Base-by-base conservation (phyloP, 768 basidiomycete species). In the Mycena crocata region DNA sequence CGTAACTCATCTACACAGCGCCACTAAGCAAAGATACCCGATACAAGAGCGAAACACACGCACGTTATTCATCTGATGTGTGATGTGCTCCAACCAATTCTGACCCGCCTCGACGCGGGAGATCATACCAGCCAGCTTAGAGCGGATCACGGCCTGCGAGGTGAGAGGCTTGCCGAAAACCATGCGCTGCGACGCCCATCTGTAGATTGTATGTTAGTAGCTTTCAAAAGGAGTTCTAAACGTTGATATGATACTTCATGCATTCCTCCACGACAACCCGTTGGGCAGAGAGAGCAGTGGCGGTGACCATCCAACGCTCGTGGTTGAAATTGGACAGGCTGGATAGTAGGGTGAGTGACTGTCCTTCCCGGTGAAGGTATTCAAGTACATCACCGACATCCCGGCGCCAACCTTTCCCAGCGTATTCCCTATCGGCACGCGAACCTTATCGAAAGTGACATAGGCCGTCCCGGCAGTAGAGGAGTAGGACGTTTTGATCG, bases 401-500 rank as follows among this genome's bases (percentile, higher is more conserved):
- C 97, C 97, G 48, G 87, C 87, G 57, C 95, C 93, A 62, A 93
- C 89, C 70, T 89, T 83, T 12, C 97, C 97, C n/a, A 99, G 87
- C 54, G 93, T 94, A 75, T 98, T 90, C 48, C 90, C 86, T 12
- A 93, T 83, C 0, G 96, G 95, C 0, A 97, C 95, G 56, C 93
- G 91, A 68, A 89, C 85, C 67, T 90, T 88, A 75, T 94, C 88
- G 73, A 95, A 96, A 0, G 86, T 91, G 31, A 97, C 89, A 72
- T 87, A 95, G 5, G 92, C 91, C 1, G 96, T 98, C 8, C 97
- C 97, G 4, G 97, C 97, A 0, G 92, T 91, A 4, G 93, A 76
- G 0, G 96, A 98, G 79, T 99, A 99, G 0, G 93, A 87, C 0
- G 96, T 98, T 81, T 95, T 96, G 80, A 99, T 93, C 26, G 89